These are phyloP conservation scores for Tuber indicum DNA, from an alignment of 495 filamentous ascomycete species.

Conservation along the genomic window DNA sequence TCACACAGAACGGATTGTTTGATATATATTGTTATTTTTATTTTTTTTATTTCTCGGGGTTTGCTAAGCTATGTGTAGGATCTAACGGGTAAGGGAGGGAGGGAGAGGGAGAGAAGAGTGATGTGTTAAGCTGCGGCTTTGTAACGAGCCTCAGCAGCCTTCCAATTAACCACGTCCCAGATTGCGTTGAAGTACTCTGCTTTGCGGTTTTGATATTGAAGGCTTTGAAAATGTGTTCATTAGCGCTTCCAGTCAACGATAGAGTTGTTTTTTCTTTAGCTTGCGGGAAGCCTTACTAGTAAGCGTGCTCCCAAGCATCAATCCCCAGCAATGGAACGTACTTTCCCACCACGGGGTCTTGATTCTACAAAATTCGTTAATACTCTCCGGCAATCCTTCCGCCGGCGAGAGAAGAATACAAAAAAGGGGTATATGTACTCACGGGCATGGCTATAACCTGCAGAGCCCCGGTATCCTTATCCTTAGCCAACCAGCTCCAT, in stretches of 20 bases:
- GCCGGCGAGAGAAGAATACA: background rate
- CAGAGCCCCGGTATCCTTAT: slow-evolving; percentile 71
- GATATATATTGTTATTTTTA: background rate
- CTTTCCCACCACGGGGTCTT: slow-evolving; percentile 86
- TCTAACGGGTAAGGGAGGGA: background rate
- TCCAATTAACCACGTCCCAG: slow-evolving; percentile 99
- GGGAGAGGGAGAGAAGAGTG: background rate
- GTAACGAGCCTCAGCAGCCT: slow-evolving; percentile 82
- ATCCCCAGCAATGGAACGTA: slow-evolving; percentile 83
- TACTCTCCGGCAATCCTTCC: background rate
- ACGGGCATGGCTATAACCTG: slow-evolving; percentile 68
- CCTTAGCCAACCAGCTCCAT: slow-evolving; percentile 95
- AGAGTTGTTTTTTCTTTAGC: slow-evolving; percentile 13
- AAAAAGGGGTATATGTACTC: background rate
- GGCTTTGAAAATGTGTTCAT: slow-evolving; percentile 43
- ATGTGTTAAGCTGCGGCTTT: slow-evolving; percentile 19
- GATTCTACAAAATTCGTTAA: slow-evolving; percentile 49
- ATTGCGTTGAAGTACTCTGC: slow-evolving; percentile 94
- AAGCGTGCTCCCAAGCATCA: slow-evolving; percentile 95
- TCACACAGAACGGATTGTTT: background rate
- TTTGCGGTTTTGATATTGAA: slow-evolving; percentile 98
- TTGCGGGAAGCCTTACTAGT: slow-evolving; percentile 52
- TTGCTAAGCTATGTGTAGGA: background rate
- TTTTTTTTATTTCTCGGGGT: background rate
- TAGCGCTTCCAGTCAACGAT: slow-evolving; percentile 41